These are phyloP conservation scores for Ceratocystis diversiconidia DNA, from an alignment of 2,329 filamentous ascomycete genomes.

Conservation along the genomic window DNA sequence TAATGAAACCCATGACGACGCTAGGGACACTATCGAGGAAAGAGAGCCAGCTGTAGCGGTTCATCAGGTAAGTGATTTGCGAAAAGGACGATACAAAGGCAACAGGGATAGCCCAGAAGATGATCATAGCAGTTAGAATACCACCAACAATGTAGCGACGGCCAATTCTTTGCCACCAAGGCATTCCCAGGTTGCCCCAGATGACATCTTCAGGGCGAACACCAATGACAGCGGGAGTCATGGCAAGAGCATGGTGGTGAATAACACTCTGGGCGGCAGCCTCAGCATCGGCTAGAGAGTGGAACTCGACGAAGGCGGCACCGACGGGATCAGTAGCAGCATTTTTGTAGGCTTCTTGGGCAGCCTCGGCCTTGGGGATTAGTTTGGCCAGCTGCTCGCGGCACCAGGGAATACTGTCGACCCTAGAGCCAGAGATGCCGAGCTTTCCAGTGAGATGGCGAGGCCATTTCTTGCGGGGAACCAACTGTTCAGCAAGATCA, in stretches of 20 bases:
- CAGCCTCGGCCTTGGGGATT: conserved; percentile 51
- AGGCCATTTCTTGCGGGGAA: conserved; percentile 53
- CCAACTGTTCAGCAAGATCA: conserved; percentile 46
- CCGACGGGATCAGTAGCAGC: conserved; percentile 53
- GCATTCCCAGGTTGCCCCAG: conserved; percentile 72
- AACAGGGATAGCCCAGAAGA: conserved; percentile 72
- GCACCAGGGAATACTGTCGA: conserved; percentile 79
- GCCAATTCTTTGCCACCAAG: conserved; percentile 73
- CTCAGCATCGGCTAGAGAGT: conserved; percentile 69
- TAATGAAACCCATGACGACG: conserved; percentile 65
- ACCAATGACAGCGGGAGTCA: conserved; percentile 75
- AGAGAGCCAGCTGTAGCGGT: conserved; percentile 52
- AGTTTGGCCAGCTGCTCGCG: conserved; percentile 41
- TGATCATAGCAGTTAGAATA: conserved; percentile 63
- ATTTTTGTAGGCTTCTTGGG: conserved; percentile 51
- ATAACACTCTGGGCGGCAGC: conserved; percentile 73
- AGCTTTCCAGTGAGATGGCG: conserved; percentile 50
- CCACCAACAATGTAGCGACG: conserved; percentile 53
- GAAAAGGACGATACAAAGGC: conserved; percentile 74
- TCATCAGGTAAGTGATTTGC: conserved; percentile 59
- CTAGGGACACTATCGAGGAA: conserved; percentile 60
- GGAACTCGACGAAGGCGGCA: conserved; percentile 85
- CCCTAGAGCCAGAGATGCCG: conserved; percentile 49
- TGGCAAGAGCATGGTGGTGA: conserved; percentile 74
- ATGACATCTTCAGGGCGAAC: conserved; percentile 71